Evolutionary conservation across 345 rosid genomes (phyloP).

Genomic region (Eucalyptus regnans): DNA sequence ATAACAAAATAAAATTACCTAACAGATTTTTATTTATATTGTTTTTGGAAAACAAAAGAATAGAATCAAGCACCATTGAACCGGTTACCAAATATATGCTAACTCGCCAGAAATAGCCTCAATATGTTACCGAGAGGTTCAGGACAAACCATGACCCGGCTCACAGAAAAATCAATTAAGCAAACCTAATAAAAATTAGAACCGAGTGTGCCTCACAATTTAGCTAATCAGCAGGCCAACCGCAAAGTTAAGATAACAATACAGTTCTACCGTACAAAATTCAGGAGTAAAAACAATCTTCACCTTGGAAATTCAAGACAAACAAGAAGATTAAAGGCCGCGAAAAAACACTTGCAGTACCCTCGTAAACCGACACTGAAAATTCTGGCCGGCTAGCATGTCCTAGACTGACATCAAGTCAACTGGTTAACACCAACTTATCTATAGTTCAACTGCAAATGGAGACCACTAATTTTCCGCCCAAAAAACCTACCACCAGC

Average conservation of each 20-base stretch:
- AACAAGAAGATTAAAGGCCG: neutral
- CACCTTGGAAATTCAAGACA: neutral
- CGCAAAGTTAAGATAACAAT: neutral
- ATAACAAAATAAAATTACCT: fast-evolving
- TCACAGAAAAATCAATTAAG: neutral
- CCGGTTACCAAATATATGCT: neutral
- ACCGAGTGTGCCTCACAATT: neutral
- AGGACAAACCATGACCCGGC: neutral
- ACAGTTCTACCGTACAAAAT: neutral
- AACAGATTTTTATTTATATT: fast-evolving
- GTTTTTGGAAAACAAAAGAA: too few species aligned
- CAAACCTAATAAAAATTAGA: neutral
- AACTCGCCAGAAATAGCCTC: fast-evolving
- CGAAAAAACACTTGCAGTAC: neutral
- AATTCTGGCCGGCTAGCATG: neutral
- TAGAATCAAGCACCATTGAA: too few species aligned
- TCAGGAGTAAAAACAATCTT: neutral
- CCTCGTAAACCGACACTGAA: neutral
- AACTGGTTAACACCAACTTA: neutral
- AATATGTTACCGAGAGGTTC: neutral
- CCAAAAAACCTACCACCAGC: neutral
- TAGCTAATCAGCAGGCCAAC: neutral
- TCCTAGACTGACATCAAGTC: neutral
- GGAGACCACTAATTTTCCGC: neutral
- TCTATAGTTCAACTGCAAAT: neutral